Evolutionary conservation across 257 asterid genomes (phyloP).

Genomic region (Solanum virginianum): DNA sequence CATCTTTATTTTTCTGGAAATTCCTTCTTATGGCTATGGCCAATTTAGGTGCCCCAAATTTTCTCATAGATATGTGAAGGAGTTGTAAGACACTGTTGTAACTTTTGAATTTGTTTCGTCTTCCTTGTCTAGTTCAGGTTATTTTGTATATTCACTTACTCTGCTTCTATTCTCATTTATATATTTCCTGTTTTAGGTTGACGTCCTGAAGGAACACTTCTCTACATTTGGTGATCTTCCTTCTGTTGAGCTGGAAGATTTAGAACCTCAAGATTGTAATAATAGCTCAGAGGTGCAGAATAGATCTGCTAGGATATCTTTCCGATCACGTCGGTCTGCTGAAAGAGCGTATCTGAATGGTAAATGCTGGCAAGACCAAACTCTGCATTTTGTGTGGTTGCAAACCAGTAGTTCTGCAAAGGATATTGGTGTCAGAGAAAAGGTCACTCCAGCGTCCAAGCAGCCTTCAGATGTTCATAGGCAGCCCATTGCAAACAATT

Average conservation of each 20-base stretch:
- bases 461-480: constrained; percentile 5
- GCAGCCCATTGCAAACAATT: constrained; percentile 9
- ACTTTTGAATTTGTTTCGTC: not conserved
- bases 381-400: constrained; percentile 59
- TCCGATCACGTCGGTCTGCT: constrained; percentile 60
- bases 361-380: constrained; percentile 77
- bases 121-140: not conserved
- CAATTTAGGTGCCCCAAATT: not conserved
- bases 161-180: not conserved
- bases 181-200: constrained; percentile 30
- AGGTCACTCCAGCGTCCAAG: constrained; percentile 1
- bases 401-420: constrained; percentile 11
- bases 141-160: not conserved
- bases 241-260: constrained; percentile 56
- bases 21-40: not conserved
- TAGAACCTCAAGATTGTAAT: constrained; percentile 27
- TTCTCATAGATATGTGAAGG: not conserved
- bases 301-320: constrained; percentile 57
- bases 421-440: constrained; percentile 12
- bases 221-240: constrained; percentile 63
- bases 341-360: constrained; percentile 81
- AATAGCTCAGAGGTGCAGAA: constrained; percentile 16
- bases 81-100: not conserved
- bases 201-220: constrained; percentile 73
- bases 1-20: not conserved